Evolutionary conservation across 129 eudicot species (phyloP).

Genomic region (Flaveria robusta): DNA sequence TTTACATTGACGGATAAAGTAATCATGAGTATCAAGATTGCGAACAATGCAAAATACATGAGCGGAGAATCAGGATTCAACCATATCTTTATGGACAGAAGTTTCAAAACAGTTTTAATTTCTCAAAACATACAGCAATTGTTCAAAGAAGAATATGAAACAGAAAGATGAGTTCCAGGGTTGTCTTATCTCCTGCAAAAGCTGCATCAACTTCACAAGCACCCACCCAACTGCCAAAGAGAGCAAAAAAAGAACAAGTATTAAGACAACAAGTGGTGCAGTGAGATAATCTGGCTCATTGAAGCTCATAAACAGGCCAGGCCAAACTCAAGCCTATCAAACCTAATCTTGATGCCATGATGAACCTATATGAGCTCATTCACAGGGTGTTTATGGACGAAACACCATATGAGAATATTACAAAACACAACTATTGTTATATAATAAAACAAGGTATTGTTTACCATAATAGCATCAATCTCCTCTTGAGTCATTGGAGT

Average conservation of each 20-base stretch:
- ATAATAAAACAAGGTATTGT: not conserved
- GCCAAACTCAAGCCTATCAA: not conserved
- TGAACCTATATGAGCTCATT: slow-evolving; percentile 5
- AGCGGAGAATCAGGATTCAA: slow-evolving; percentile 22
- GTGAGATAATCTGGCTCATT: not conserved
- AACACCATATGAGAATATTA: not conserved
- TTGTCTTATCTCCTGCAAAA: slow-evolving; percentile 13
- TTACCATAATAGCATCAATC: slow-evolving; percentile 85
- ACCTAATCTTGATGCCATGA: not conserved
- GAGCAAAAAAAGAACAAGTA: slow-evolving; percentile 10
- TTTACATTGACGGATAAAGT: not conserved
- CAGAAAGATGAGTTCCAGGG: not conserved
- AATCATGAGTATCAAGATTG: not conserved
- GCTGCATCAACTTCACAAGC: slow-evolving; percentile 44
- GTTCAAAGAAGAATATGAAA: slow-evolving; percentile 15
- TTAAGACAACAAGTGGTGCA: not conserved
- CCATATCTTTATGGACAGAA: slow-evolving; percentile 41
- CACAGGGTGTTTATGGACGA: not conserved
- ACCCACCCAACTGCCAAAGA: slow-evolving; percentile 74
- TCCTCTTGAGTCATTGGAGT: slow-evolving; percentile 86
- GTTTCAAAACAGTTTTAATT: slow-evolving; percentile 22
- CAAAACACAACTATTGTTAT: no score
- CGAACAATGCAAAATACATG: not conserved
- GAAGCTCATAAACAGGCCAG: not conserved
- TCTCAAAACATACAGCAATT: slow-evolving; percentile 19